A percentile compares a stretch with the other conserved stretches of the same genome.
phyloP scores from a whole-genome alignment of 1,284 basidiomycete species.

The Wallemia ichthyophaga region DNA sequence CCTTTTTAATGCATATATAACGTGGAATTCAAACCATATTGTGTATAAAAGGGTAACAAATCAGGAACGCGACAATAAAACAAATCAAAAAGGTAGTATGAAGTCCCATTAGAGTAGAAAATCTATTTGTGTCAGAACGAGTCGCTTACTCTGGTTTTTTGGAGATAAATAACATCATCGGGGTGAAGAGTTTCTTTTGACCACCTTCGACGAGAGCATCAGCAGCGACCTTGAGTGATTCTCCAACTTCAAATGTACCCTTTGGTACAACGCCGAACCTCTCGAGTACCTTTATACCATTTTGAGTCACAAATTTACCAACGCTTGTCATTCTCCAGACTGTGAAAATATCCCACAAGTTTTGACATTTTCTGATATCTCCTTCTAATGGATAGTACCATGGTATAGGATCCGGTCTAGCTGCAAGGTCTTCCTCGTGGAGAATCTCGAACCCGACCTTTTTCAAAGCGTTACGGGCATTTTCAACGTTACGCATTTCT shows the following conservation, averaged over 20 bases:
- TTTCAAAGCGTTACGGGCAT: slow-evolving; percentile 46
- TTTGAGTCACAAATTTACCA: slow-evolving; percentile 62
- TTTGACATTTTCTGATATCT: slow-evolving; percentile 71
- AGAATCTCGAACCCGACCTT: slow-evolving; percentile 66
- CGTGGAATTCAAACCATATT: not conserved
- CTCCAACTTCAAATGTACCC: slow-evolving; percentile 73
- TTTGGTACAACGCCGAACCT: slow-evolving; percentile 53
- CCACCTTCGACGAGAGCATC: slow-evolving; percentile 58
- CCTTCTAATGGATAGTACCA: slow-evolving; percentile 98
- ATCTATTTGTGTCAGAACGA: not conserved
- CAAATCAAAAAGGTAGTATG: not conserved
- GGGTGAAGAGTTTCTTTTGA: slow-evolving; percentile 57
- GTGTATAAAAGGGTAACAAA: not conserved
- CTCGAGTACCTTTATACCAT: slow-evolving; percentile 47
- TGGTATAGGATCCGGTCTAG: slow-evolving; percentile 41
- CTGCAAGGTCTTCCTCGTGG: slow-evolving; percentile 82
- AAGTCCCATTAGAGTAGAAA: not conserved
- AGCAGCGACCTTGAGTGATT: slow-evolving; percentile 55
- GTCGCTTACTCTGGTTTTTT: slow-evolving; percentile 27
- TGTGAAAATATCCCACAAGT: slow-evolving; percentile 63
- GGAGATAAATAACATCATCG: slow-evolving; percentile 39
- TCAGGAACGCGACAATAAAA: no score
- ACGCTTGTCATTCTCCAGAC: slow-evolving; percentile 70
- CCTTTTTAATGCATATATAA: not conserved
- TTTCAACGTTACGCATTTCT: slow-evolving; percentile 59